Percentiles rank a stretch among this genome's conserved stretches.
phyloP scores from a whole-genome alignment of 2,329 filamentous ascomycete species.

The Orbilia javanica region DNA sequence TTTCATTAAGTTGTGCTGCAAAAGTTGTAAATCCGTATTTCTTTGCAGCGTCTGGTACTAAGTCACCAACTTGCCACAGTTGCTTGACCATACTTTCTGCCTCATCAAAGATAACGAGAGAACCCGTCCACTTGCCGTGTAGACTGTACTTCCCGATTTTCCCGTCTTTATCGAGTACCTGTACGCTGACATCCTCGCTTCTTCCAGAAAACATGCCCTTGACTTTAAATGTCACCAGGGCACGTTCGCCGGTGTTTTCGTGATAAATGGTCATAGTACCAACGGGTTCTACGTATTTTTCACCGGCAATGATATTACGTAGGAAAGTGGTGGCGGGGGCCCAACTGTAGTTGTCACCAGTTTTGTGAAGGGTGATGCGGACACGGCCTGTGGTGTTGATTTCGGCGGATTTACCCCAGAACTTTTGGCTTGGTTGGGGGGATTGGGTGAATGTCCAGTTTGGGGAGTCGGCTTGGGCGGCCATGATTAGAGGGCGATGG shows the following conservation, averaged over 20 bases:
- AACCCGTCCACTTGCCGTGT: constrained; percentile 84
- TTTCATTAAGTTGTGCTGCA: constrained; percentile 86
- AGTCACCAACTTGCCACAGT: constrained; percentile 81
- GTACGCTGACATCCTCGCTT: constrained; percentile 86
- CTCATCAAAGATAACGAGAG: constrained; percentile 67
- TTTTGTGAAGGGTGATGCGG: constrained; percentile 79
- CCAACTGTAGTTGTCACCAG: constrained; percentile 89
- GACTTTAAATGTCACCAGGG: constrained; percentile 88
- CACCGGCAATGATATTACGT: constrained; percentile 94
- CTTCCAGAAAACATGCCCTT: constrained; percentile 98
- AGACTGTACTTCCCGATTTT: constrained; percentile 76
- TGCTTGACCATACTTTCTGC: constrained; percentile 72
- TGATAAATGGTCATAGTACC: constrained; percentile 88
- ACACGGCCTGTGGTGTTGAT: constrained; percentile 91
- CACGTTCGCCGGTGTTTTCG: constrained; percentile 85
- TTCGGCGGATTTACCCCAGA: constrained; percentile 97
- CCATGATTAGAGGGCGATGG: constrained; percentile 90
- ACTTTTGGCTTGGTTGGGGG: constrained; percentile 91
- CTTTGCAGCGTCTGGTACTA: constrained; percentile 82
- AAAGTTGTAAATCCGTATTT: constrained; percentile 92
- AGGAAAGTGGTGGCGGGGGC: constrained; percentile 88
- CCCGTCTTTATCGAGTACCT: constrained; percentile 77
- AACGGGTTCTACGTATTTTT: constrained; percentile 97
- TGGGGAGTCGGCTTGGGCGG: constrained; percentile 89
- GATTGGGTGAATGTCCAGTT: constrained; percentile 90